These are phyloP conservation scores for Lunasporangiospora selenospora DNA, from an alignment of 192 early-diverging fungal genomes.

Conservation along the genomic window DNA sequence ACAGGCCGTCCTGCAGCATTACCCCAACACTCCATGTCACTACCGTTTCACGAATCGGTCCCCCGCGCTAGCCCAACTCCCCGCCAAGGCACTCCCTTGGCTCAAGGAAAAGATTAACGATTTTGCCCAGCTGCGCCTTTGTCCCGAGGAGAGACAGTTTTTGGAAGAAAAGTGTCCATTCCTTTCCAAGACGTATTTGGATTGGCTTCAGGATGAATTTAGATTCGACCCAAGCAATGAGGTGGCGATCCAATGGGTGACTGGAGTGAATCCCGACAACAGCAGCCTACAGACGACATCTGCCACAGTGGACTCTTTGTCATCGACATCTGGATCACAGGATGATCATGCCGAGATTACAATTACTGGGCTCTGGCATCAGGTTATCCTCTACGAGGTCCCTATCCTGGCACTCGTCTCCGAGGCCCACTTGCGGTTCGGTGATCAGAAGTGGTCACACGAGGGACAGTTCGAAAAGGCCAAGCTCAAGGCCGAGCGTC, in stretches of 20 bases:
- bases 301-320: not conserved
- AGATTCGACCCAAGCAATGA: constrained; percentile 61
- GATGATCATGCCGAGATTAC: constrained; percentile 43
- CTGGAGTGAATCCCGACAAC: not conserved
- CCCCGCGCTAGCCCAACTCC: constrained; percentile 9
- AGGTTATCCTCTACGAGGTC: constrained; percentile 82
- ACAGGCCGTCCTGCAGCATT: constrained; percentile 75
- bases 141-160: constrained; percentile 49
- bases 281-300: not conserved
- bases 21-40: constrained; percentile 60
- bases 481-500: constrained; percentile 51
- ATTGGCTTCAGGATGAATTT: constrained; percentile 62
- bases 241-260: constrained; percentile 38
- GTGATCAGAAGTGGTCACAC: constrained; percentile 74
- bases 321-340: constrained; percentile 19
- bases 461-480: constrained; percentile 64
- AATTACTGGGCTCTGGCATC: constrained; percentile 68
- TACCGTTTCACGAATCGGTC: constrained; percentile 76
- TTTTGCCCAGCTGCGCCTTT: constrained; percentile 53
- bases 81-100: constrained; percentile 21
- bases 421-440: constrained; percentile 70
- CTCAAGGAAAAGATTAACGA: constrained; percentile 42
- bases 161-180: constrained; percentile 57
- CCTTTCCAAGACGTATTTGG: constrained; percentile 61
- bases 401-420: constrained; percentile 72